phyloP scores from a whole-genome alignment of 2,329 filamentous ascomycete genomes.

The Diaporthe nobilis region DNA sequence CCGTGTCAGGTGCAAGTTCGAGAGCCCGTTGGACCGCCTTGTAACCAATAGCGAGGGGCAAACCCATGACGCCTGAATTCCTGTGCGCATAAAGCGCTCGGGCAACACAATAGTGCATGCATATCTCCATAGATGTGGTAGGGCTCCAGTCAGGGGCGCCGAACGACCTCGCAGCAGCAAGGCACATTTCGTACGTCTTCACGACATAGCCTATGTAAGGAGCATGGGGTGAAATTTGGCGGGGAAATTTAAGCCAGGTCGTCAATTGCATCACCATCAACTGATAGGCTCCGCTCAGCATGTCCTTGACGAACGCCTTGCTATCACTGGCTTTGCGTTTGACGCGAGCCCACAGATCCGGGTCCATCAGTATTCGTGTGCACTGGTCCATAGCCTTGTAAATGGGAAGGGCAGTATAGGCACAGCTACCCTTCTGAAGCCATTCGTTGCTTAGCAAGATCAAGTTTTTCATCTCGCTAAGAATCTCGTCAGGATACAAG shows the following conservation, averaged over 20 bases:
- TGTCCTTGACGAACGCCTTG: background rate
- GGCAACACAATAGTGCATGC: background rate
- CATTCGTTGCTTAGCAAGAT: too few relatives aligned
- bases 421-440: too few relatives aligned
- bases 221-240: background rate
- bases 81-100: fast-evolving
- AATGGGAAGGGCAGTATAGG: background rate
- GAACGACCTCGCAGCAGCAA: background rate
- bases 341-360: too few relatives aligned
- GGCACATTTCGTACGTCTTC: background rate
- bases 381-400: background rate
- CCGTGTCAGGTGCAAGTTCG: background rate
- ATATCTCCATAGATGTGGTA: fast-evolving
- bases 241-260: background rate
- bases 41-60: background rate
- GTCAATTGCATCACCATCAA: background rate
- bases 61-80: too few relatives aligned
- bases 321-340: background rate
- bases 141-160: background rate
- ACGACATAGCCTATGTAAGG: background rate
- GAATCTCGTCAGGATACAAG: background rate
- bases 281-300: background rate
- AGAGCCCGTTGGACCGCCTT: background rate
- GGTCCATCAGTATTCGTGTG: too few relatives aligned
- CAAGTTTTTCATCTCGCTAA: background rate